These are phyloP conservation scores for Auricularia cornea DNA, from an alignment of 768 basidiomycete genomes.

Conservation along the genomic window DNA sequence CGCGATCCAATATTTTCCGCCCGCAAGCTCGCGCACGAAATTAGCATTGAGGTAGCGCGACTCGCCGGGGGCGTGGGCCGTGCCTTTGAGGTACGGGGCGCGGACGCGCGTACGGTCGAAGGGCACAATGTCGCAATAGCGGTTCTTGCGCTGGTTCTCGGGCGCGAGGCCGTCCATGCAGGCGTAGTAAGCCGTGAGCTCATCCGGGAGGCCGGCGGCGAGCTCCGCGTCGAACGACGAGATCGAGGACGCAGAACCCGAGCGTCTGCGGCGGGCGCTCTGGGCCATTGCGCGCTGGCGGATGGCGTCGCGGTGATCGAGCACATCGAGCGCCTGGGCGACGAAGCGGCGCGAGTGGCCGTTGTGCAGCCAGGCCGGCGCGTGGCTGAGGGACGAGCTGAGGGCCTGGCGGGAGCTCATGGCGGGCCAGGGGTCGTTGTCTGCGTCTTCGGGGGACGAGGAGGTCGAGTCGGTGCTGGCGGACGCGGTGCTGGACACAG, in stretches of 20 bases:
- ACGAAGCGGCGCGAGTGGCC: neutral
- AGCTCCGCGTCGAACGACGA: constrained; percentile 14
- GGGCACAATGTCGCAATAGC: constrained; percentile 65
- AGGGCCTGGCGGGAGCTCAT: neutral
- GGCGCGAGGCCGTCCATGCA: constrained; percentile 39
- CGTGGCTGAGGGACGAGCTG: neutral
- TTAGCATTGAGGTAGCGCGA: constrained; percentile 74
- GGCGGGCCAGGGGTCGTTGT: neutral
- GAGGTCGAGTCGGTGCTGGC: neutral
- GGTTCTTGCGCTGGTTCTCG: constrained; percentile 44
- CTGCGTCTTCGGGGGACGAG: neutral
- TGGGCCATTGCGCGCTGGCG: constrained; percentile 12
- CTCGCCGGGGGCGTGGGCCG: constrained; percentile 5
- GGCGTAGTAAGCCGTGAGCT: constrained; percentile 43
- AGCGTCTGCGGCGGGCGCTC: constrained; percentile 15
- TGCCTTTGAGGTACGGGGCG: constrained; percentile 24
- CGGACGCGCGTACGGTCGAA: constrained; percentile 76
- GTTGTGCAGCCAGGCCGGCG: neutral
- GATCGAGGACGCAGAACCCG: constrained; percentile 15
- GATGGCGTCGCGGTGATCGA: constrained; percentile 32
- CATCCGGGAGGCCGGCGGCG: constrained; percentile 9
- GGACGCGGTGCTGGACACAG: neutral
- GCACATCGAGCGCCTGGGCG: constrained; percentile 24
- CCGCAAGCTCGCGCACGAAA: constrained; percentile 70
- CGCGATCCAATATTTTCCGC: constrained; percentile 77